Conservation (phyloP, 768 basidiomycete genomes). For the Podaxis sp. region DNA sequence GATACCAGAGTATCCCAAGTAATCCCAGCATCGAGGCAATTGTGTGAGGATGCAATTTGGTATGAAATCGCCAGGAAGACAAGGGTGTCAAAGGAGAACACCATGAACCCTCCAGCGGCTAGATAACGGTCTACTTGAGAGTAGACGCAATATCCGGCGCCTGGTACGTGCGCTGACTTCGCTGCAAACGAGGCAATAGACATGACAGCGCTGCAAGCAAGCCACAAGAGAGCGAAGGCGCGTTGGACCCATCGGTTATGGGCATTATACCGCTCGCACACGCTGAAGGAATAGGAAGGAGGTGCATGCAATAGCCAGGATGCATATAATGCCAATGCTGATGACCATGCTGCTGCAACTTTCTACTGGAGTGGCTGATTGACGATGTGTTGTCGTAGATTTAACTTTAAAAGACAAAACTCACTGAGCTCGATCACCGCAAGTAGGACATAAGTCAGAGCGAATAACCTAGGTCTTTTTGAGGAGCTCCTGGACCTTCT, state of each 20-base stretch:
- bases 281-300: constrained; percentile 32
- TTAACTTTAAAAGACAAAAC: background rate
- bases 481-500: background rate
- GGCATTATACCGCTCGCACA: constrained; percentile 31
- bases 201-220: constrained; percentile 25
- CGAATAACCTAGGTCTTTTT: background rate
- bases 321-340: background rate
- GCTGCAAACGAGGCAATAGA: constrained; percentile 23
- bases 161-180: constrained; percentile 25
- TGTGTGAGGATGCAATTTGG: constrained; percentile 20
- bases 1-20: constrained; percentile 19
- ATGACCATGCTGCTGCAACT: background rate
- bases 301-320: constrained; percentile 9
- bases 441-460: constrained; percentile 1
- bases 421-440: background rate
- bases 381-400: background rate
- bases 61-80: constrained; percentile 36
- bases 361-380: background rate
- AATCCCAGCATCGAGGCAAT: constrained; percentile 10
- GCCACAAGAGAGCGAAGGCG: constrained; percentile 29
- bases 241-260: constrained; percentile 20
- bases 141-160: constrained; percentile 31
- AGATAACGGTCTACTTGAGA: constrained; percentile 24
- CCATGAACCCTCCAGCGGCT: constrained; percentile 24
- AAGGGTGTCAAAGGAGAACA: constrained; percentile 29